Evolutionary conservation across 1,284 basidiomycete species (phyloP).

Genomic region (Cerioporus squamosus): DNA sequence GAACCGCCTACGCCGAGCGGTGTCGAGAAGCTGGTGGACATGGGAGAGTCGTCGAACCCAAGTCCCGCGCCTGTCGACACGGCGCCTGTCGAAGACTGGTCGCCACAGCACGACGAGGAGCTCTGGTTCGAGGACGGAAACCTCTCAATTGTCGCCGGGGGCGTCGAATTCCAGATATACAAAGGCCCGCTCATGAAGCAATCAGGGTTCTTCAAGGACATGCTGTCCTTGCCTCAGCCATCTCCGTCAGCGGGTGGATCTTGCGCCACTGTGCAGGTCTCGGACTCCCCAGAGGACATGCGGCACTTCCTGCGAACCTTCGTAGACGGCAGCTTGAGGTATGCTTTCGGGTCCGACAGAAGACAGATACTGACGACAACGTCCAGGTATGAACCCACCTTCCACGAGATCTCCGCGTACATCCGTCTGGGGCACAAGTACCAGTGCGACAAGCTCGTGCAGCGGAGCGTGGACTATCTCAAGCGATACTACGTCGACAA

Average conservation of each 20-base stretch:
- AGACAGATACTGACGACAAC: not conserved
- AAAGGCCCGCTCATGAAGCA: conserved; percentile 21
- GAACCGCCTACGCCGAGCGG: not conserved
- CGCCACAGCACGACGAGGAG: conserved; percentile 7
- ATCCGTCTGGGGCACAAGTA: conserved; percentile 22
- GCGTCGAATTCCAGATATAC: conserved; percentile 25
- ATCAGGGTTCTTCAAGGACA: conserved; percentile 27
- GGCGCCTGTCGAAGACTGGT: not conserved
- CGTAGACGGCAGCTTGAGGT: not conserved
- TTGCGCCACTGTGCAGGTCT: conserved; percentile 1
- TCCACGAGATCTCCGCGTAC: conserved; percentile 14
- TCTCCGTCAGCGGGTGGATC: not conserved
- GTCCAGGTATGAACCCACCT: conserved; percentile 7
- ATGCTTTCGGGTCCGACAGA: not conserved
- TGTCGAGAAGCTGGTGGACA: not conserved
- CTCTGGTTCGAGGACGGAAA: conserved; percentile 32
- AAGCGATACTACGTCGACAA: conserved; percentile 9
- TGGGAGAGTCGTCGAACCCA: not conserved
- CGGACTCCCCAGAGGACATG: conserved; percentile 9
- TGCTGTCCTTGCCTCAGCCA: conserved; percentile 26
- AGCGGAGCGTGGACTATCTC: conserved; percentile 10
- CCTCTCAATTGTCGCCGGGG: conserved; percentile 22
- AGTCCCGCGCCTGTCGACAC: not conserved
- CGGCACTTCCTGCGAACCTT: conserved; percentile 12
- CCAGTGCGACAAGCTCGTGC: conserved; percentile 9